Evolutionary conservation across 2,329 filamentous ascomycete species (phyloP).

Genomic region (Pseudogymnoascus sp.): DNA sequence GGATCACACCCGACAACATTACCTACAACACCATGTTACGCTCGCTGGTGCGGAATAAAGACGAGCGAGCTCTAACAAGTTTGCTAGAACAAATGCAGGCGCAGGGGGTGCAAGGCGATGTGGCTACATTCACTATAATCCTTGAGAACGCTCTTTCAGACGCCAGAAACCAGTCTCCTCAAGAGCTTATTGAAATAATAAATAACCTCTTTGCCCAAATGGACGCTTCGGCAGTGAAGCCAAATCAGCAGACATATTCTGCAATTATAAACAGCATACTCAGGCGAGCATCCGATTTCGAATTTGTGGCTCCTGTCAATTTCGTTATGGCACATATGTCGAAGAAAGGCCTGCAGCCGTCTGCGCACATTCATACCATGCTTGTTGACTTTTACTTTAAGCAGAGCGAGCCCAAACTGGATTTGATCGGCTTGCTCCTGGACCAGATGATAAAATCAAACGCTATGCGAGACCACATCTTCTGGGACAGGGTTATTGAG

Average conservation of each 20-base stretch:
- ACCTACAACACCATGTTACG: slow-evolving; percentile 64
- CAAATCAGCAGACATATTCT: slow-evolving; percentile 56
- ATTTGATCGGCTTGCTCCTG: slow-evolving; percentile 52
- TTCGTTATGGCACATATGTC: slow-evolving; percentile 56
- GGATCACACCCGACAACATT: slow-evolving; percentile 37
- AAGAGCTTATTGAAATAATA: slow-evolving; percentile 45
- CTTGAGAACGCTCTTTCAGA: slow-evolving; percentile 48
- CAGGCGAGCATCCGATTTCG: slow-evolving; percentile 34
- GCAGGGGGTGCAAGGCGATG: slow-evolving; percentile 48
- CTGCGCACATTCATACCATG: slow-evolving; percentile 64
- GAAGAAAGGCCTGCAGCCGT: slow-evolving; percentile 41
- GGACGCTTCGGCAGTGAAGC: slow-evolving; percentile 44
- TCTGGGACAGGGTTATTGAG: slow-evolving; percentile 63
- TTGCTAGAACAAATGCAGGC: slow-evolving; percentile 52
- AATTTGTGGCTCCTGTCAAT: slow-evolving; percentile 43
- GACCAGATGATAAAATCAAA: slow-evolving; percentile 32
- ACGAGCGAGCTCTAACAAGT: slow-evolving; percentile 38
- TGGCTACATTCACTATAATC: slow-evolving; percentile 65
- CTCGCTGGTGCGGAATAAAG: slow-evolving; percentile 44
- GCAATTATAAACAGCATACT: slow-evolving; percentile 58
- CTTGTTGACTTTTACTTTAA: slow-evolving; percentile 60
- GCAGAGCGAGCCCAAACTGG: slow-evolving; percentile 47
- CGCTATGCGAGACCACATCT: slow-evolving; percentile 41
- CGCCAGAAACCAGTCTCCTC: slow-evolving; percentile 33
- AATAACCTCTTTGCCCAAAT: slow-evolving; percentile 49